Base-by-base conservation (phyloP, 2,329 filamentous ascomycete genomes). In the Trichophyton simii region DNA sequence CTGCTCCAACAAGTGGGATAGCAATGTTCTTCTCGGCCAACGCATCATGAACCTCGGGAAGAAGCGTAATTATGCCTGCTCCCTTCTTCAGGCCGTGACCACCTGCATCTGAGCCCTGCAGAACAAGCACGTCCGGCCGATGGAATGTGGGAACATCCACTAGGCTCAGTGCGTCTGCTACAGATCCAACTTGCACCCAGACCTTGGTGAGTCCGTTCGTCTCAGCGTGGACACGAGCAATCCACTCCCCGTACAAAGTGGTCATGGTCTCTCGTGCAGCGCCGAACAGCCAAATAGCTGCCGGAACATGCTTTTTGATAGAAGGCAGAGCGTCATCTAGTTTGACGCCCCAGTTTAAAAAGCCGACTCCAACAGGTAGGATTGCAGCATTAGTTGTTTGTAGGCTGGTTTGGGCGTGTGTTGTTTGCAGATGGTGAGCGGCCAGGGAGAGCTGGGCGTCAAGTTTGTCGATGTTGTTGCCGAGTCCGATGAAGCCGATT, bases 401-500 rank as follows among this genome's bases (percentile, higher is more conserved):
- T 7, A 58, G 8, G 38, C 15, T 34, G n/a, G 25, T 44, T 34
- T 42, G 50, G 9, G 28, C 34, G 31, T 42, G 55, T 18, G 52
- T 59, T 9, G 48, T 18, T 20, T 57, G 42, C 52, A 71, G 60
- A 3, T 73, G 65, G 1, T 63, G 44, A 7, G 65, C 64, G 22
- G 70, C 68, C 61, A 72, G 65, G 36, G 68, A 58, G 2, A 76
- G 68, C 22, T 72, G 65, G 4, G 61, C 59, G 38, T 72, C 69
- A 0, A 76, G 68, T 28, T 66, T 62, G 3, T 67, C 63, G 9
- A 72, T 62, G 60, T 73, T 70, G 61, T 69, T 89, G 1, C 84
- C 85, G 1, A 82, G 84, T 0, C 76, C 74, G n/a, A 83, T 77
- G 65, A 90, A 77, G 3, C 76, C 82, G 1, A 82, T 63, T 3